Evolutionary conservation across 345 rosid species (phyloP).

Genomic region (Brassica carinata): DNA sequence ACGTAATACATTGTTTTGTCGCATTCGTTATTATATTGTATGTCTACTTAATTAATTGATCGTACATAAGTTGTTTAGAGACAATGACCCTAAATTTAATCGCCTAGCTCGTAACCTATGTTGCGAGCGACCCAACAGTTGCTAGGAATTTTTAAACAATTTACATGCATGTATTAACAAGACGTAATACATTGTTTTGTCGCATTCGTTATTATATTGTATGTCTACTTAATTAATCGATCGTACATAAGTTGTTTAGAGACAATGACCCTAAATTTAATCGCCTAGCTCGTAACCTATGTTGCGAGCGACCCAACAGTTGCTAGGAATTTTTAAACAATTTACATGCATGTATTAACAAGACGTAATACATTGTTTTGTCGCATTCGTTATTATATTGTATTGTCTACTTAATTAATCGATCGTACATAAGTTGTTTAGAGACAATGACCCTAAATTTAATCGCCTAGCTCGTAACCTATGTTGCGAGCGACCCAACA

Average conservation of each 20-base stretch:
- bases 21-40: too few species aligned
- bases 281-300: conserved; percentile 8
- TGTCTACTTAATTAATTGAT: background rate
- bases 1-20: too few species aligned
- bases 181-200: too few species aligned
- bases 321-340: background rate
- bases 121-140: background rate
- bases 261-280: conserved; percentile 29
- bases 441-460: conserved; percentile 29
- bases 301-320: background rate
- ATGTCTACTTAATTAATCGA: background rate
- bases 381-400: too few species aligned
- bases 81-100: conserved; percentile 29
- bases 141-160: background rate
- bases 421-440: background rate
- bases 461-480: conserved; percentile 11
- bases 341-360: too few species aligned
- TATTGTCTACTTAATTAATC: background rate
- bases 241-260: background rate
- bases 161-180: too few species aligned
- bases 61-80: background rate
- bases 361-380: too few species aligned
- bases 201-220: too few species aligned
- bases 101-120: conserved; percentile 6
- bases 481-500: background rate